Evolutionary conservation across 2,329 filamentous ascomycete species (phyloP).

Genomic region (Fonsecaea erecta): DNA sequence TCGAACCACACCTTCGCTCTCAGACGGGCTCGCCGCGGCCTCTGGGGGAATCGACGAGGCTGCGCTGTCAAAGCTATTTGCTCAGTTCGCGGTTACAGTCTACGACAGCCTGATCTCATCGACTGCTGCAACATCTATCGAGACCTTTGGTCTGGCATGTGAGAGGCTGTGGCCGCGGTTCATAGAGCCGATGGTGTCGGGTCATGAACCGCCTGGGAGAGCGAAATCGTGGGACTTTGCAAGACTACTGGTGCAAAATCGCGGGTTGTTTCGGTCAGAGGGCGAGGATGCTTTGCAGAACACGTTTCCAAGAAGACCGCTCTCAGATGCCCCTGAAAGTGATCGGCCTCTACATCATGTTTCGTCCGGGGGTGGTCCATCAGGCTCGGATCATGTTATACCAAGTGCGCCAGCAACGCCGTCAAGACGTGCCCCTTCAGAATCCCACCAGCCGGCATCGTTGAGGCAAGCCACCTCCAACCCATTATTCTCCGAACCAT

Average conservation of each 20-base stretch:
- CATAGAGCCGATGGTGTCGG: slow-evolving; percentile 73
- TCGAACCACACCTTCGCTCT: slow-evolving; percentile 33
- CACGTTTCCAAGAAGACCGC: slow-evolving; percentile 27
- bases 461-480: background rate
- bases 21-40: slow-evolving; percentile 23
- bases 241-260: slow-evolving; percentile 68
- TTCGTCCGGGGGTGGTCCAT: background rate
- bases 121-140: slow-evolving; percentile 73
- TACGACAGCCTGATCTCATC: slow-evolving; percentile 85
- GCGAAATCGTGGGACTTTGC: slow-evolving; percentile 80
- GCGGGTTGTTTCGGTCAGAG: slow-evolving; percentile 52
- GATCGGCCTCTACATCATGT: background rate
- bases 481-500: background rate
- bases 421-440: background rate
- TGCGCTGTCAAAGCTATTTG: slow-evolving; percentile 47
- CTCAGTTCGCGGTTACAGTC: slow-evolving; percentile 78
- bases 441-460: slow-evolving; percentile 35
- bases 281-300: slow-evolving; percentile 52
- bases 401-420: background rate
- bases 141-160: slow-evolving; percentile 72
- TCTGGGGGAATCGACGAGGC: slow-evolving; percentile 16
- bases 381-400: background rate
- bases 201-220: slow-evolving; percentile 55
- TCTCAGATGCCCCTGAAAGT: background rate
- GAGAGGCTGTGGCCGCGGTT: slow-evolving; percentile 83